Conservation (phyloP, 1,139 yeast genomes). For the Pneumocystis canis region DNA sequence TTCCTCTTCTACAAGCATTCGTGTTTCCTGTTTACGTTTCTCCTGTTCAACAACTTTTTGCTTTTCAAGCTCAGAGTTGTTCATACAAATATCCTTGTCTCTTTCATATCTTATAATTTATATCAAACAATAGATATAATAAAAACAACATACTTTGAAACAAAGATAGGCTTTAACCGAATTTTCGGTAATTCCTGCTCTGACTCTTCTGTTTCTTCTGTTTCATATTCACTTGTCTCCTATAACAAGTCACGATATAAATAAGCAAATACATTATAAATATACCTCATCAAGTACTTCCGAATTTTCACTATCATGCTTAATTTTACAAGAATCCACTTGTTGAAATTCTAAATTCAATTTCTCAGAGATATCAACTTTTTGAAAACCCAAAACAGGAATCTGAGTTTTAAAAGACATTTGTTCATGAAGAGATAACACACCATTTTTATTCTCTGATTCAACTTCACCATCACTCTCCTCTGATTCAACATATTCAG, state of each 20-base stretch:
- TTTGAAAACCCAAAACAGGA: neutral
- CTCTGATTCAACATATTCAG: neutral
- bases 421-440: neutral
- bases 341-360: neutral
- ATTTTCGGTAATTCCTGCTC: neutral
- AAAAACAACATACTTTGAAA: neutral
- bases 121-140: neutral
- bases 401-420: neutral
- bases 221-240: neutral
- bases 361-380: neutral
- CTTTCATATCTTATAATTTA: neutral
- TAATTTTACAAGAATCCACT: neutral
- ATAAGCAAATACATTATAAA: neutral
- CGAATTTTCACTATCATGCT: neutral
- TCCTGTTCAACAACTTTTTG: neutral
- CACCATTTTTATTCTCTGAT: neutral
- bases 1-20: neutral
- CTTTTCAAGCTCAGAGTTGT: neutral
- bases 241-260: neutral
- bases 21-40: conserved; percentile 1
- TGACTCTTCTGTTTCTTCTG: neutral
- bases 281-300: neutral
- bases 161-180: neutral
- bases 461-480: neutral
- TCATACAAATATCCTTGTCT: neutral